Evolutionary conservation across 2,329 filamentous ascomycete species (phyloP).

Genomic region (Lomentospora prolificans): DNA sequence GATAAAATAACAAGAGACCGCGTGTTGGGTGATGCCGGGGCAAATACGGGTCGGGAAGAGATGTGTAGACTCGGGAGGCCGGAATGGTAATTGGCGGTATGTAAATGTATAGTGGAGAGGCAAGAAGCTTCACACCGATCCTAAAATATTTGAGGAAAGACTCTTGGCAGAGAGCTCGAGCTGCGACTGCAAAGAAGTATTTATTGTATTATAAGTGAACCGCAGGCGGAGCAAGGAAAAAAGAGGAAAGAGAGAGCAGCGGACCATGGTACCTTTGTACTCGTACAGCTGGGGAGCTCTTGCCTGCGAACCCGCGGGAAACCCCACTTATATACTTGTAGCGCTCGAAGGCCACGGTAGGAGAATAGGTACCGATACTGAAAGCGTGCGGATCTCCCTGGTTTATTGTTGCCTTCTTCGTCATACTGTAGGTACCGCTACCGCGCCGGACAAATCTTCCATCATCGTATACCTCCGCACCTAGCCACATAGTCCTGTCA

Average conservation of each 20-base stretch:
- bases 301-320: neutral
- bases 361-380: neutral
- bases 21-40: too few relatives aligned
- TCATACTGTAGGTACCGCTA: neutral
- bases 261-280: conserved; percentile 9
- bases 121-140: neutral
- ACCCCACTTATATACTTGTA: conserved; percentile 9
- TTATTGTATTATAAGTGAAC: neutral
- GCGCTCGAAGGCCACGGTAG: neutral
- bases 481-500: neutral
- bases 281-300: conserved; percentile 3
- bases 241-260: conserved; percentile 1
- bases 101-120: neutral
- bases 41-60: too few relatives aligned
- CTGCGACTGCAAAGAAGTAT: neutral
- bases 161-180: neutral
- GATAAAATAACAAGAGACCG: too few relatives aligned
- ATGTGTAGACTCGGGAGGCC: too few relatives aligned
- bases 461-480: neutral
- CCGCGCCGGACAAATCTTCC: neutral
- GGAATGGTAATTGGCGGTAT: neutral
- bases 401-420: too few relatives aligned
- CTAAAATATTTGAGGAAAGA: neutral
- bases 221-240: conserved; percentile 3
- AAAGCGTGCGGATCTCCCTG: too few relatives aligned